Base-by-base conservation (phyloP, 2,329 filamentous ascomycete species). In the Fusarium sarcochroum region DNA sequence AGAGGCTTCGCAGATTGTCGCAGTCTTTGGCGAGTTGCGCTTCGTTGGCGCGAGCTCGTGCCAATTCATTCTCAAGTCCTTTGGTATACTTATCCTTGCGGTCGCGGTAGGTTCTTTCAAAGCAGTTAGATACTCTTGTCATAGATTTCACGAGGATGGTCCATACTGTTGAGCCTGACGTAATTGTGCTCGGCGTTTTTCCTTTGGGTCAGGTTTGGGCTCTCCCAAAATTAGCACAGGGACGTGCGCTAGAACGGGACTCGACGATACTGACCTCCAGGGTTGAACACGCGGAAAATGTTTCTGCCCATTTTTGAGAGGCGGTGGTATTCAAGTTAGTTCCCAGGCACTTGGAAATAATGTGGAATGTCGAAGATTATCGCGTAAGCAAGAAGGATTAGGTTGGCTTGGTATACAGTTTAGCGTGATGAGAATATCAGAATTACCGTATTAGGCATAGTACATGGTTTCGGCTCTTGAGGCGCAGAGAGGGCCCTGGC, bases 211-310 rank as follows among this genome's bases (percentile, higher is more conserved):
- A 17, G 61, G 51, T 37, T 66, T 69, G 3, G 65, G 53, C 7
- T 51, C 66, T 69, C 10, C 9, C 21, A n/a, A 34, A 4, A 7
- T 38, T 7, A 13, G 32, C 7, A 42, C 14, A 35, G 8, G 1
- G 25, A 11, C 40, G 7, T 9, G 9, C 27, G 37, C 27, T 10
- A 9, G 27, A 30, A 13, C 27, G 11, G 35, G 27, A 6, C 14
- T 18, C 20, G 6, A n/a, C 11, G 21, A 9, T 9, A 48, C 66
- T 21, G 4, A 77, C 76, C 76, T 17, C 53, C 60, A 8, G 77
- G 77, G 9, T 77, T 79, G n/a, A 79, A 79, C 5, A 79, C 77
- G 20, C 75, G 75, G 27, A 79, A 79, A 27, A 79, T 76, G 38
- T 58, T 66, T 20, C 58, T 57, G 32, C 57, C 37, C 71, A 73